Evolutionary conservation across 2,329 filamentous ascomycete species (phyloP).

Genomic region (Chrysosporium keratinophilum): DNA sequence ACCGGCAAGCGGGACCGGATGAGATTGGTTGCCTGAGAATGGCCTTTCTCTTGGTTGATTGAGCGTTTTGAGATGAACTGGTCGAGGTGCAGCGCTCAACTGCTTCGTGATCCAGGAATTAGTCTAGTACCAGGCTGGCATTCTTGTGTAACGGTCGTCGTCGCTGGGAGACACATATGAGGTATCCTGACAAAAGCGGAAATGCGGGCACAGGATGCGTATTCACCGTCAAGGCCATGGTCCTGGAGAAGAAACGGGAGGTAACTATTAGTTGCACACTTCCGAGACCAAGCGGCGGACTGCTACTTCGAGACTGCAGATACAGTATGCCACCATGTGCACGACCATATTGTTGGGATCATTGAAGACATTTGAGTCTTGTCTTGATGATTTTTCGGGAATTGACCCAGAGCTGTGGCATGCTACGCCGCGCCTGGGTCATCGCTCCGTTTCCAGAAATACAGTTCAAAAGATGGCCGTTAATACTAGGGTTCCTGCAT

Average conservation of each 20-base stretch:
- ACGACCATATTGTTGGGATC: too few relatives aligned
- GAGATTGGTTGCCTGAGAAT: background rate
- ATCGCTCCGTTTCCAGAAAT: background rate
- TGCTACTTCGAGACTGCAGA: background rate
- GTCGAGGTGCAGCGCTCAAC: too few relatives aligned
- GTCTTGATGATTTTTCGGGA: background rate
- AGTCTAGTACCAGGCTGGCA: too few relatives aligned
- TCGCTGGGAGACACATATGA: too few relatives aligned
- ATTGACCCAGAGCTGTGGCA: background rate
- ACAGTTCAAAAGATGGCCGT: background rate
- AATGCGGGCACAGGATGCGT: too few relatives aligned
- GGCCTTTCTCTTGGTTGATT: background rate
- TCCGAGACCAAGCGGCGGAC: too few relatives aligned
- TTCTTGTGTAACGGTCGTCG: too few relatives aligned
- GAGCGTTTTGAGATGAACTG: background rate
- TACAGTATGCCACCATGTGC: background rate
- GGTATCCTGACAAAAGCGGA: too few relatives aligned
- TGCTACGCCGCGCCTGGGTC: background rate
- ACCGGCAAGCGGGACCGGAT: background rate
- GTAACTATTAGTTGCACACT: too few relatives aligned
- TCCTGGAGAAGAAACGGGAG: too few relatives aligned
- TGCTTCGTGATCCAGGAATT: too few relatives aligned
- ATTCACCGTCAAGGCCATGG: too few relatives aligned
- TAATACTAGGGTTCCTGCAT: conserved; percentile 7
- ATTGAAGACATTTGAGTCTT: background rate